Conservation (phyloP, 768 basidiomycete species). For the Leccinum uliginosum region DNA sequence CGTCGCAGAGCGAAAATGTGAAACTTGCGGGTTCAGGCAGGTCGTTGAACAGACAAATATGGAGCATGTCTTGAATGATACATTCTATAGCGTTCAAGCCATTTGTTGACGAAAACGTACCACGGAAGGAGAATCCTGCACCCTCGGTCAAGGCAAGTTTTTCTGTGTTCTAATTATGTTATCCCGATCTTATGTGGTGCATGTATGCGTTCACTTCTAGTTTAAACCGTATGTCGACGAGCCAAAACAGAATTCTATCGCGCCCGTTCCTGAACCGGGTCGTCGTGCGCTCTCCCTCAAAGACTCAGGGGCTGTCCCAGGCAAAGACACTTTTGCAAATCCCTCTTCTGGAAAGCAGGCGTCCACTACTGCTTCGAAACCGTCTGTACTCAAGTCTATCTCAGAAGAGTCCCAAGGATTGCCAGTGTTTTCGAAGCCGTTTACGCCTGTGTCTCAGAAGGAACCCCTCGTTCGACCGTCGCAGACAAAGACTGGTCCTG, state of each 20-base stretch:
- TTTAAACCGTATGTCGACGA: constrained; percentile 67
- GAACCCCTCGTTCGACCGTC: constrained; percentile 29
- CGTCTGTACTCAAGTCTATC: constrained; percentile 30
- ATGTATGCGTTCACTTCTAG: constrained; percentile 31
- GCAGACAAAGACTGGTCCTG: constrained; percentile 16
- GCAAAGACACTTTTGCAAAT: constrained; percentile 19
- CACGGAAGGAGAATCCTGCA: constrained; percentile 41
- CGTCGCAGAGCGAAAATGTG: constrained; percentile 21
- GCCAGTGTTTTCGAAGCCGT: constrained; percentile 57
- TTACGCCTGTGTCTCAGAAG: constrained; percentile 51
- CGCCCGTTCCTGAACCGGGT: constrained; percentile 26
- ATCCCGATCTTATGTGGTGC: constrained; percentile 7
- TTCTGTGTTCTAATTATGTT: not conserved
- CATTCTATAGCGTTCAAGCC: constrained; percentile 47
- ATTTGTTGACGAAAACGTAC: constrained; percentile 60
- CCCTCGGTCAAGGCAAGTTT: constrained; percentile 18
- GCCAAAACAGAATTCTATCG: constrained; percentile 37
- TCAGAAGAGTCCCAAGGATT: constrained; percentile 35
- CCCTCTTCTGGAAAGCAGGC: constrained; percentile 23
- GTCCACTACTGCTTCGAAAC: constrained; percentile 18
- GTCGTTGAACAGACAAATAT: constrained; percentile 12
- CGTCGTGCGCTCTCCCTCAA: constrained; percentile 51
- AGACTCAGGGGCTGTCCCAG: constrained; percentile 28
- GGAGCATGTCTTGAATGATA: constrained; percentile 16
- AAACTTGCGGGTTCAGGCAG: constrained; percentile 36